phyloP scores from a whole-genome alignment of 495 filamentous ascomycete genomes.

The Aspergillus heteromorphus region DNA sequence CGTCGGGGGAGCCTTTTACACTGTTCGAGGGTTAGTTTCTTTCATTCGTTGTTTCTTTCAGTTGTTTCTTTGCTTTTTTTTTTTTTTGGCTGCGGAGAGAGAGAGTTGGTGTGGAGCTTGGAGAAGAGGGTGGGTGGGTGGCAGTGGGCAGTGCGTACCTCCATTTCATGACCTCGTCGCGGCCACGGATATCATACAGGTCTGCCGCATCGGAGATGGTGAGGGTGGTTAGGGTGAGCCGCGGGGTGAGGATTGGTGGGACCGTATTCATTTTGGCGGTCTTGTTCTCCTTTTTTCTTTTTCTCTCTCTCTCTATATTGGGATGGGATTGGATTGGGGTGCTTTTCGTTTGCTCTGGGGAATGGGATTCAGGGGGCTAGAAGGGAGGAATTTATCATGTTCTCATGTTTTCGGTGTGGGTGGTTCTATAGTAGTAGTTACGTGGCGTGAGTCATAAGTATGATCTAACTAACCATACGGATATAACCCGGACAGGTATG shows the following conservation, averaged over 20 bases:
- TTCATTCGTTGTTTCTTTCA: neutral
- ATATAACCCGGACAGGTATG: too few species aligned
- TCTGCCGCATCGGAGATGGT: constrained; percentile 2
- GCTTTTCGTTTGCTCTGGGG: too few species aligned
- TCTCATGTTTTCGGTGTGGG: neutral
- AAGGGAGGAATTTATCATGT: too few species aligned
- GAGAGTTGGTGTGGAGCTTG: neutral
- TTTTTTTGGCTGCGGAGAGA: neutral
- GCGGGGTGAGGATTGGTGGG: constrained; percentile 5
- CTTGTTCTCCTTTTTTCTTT: neutral
- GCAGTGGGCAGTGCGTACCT: constrained; percentile 1
- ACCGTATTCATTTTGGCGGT: neutral
- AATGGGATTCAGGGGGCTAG: too few species aligned
- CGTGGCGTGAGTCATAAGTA: neutral
- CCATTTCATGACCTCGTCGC: constrained; percentile 13
- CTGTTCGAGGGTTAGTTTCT: neutral
- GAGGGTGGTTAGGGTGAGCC: constrained; percentile 7
- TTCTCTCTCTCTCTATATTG: neutral
- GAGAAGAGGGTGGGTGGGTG: neutral
- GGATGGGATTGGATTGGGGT: neutral
- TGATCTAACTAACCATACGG: neutral
- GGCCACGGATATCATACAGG: constrained; percentile 3
- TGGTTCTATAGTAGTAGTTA: neutral
- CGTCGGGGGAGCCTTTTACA: neutral
- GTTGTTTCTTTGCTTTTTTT: too few species aligned